Percentiles rank a stretch among this genome's conserved stretches.
These are phyloP conservation scores for Solanum peruvianum DNA, from an alignment of 257 asterid genomes.

Conservation along the genomic window DNA sequence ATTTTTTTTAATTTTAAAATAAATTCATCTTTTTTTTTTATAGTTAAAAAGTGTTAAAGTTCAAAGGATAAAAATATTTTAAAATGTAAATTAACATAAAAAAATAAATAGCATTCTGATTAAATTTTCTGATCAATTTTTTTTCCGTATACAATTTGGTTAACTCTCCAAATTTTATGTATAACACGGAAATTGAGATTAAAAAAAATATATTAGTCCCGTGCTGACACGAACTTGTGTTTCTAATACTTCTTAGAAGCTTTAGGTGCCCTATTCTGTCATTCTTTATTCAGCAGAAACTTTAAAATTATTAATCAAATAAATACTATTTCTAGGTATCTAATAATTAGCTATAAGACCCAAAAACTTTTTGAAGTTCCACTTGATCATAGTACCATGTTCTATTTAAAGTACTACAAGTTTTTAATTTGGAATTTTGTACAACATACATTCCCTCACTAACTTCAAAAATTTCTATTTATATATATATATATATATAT, in stretches of 20 bases:
- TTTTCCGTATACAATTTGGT: too few species aligned
- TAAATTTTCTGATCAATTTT: too few species aligned
- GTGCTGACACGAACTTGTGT: neutral
- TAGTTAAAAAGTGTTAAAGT: too few species aligned
- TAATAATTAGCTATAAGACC: neutral
- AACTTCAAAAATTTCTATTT: neutral
- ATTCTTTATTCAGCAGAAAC: conserved; percentile 9
- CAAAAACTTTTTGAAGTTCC: neutral
- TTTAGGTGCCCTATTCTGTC: conserved; percentile 10
- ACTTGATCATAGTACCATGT: neutral
- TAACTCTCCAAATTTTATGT: too few species aligned
- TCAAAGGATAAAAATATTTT: too few species aligned
- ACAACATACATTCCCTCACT: neutral
- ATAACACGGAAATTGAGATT: too few species aligned
- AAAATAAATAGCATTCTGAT: too few species aligned
- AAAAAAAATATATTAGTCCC: too few species aligned
- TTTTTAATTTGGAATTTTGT: neutral
- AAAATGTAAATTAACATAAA: too few species aligned
- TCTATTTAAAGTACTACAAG: neutral
- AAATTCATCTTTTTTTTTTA: too few species aligned
- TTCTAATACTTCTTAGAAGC: neutral
- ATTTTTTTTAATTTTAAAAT: too few species aligned
- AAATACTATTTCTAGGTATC: neutral
- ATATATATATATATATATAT: neutral
- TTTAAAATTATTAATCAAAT: neutral